A percentile compares a stretch with the other conserved stretches of the same genome.
Conservation (phyloP, 805 yeast genomes). For the Brettanomyces anomalus region DNA sequence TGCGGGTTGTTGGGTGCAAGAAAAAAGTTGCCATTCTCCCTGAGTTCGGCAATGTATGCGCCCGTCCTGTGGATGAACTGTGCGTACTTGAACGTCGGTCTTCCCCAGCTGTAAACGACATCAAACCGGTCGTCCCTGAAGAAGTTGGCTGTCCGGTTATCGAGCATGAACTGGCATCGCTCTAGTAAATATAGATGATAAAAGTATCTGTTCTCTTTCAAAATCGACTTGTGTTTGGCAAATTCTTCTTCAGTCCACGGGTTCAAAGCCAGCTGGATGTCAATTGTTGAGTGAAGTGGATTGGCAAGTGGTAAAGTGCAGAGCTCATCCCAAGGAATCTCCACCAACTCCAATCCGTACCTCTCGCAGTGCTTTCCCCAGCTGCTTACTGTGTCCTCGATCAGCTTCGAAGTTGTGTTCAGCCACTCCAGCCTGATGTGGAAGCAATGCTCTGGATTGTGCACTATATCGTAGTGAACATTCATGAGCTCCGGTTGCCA, state of each 20-base stretch:
- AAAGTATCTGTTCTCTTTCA: slow-evolving; percentile 49
- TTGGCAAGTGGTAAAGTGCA: slow-evolving; percentile 66
- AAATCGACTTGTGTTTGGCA: slow-evolving; percentile 26
- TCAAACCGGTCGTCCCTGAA: slow-evolving; percentile 47
- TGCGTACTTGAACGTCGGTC: slow-evolving; percentile 67
- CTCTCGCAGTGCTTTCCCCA: slow-evolving; percentile 82
- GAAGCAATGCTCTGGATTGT: slow-evolving; percentile 90
- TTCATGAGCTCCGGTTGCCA: slow-evolving; percentile 69
- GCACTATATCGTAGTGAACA: slow-evolving; percentile 86
- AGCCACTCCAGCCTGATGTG: slow-evolving; percentile 91
- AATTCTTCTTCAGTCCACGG: slow-evolving; percentile 65
- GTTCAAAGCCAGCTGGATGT: slow-evolving; percentile 52
- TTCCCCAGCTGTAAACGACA: slow-evolving; percentile 86
- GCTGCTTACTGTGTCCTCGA: slow-evolving; percentile 66
- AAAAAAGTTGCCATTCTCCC: slow-evolving; percentile 69
- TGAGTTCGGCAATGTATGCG: slow-evolving; percentile 77
- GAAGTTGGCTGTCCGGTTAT: slow-evolving; percentile 65
- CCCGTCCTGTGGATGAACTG: slow-evolving; percentile 91
- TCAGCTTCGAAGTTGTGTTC: slow-evolving; percentile 74
- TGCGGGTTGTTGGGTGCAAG: slow-evolving; percentile 85
- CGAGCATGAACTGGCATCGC: slow-evolving; percentile 67
- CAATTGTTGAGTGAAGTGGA: slow-evolving; percentile 84
- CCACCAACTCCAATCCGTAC: slow-evolving; percentile 74
- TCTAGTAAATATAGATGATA: slow-evolving; percentile 72
- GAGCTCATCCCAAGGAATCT: slow-evolving; percentile 85